Evolutionary conservation across 495 filamentous ascomycete species (phyloP).

Genomic region (Penicillium salamii): DNA sequence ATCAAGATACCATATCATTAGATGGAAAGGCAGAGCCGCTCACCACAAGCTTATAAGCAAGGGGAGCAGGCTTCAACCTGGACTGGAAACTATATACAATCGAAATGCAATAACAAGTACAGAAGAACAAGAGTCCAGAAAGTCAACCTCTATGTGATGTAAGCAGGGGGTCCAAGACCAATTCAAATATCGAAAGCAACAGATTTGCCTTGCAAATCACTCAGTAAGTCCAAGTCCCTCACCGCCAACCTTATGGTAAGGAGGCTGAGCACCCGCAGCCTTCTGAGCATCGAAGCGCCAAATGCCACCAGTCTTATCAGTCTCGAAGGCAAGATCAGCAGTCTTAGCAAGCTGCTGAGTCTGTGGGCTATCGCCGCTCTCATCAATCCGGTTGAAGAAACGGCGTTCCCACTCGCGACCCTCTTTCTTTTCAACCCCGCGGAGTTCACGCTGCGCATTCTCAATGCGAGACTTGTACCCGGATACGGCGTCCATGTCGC

Average conservation of each 20-base stretch:
- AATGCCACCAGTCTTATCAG: constrained; percentile 81
- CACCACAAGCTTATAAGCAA: constrained; percentile 9
- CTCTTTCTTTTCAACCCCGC: constrained; percentile 75
- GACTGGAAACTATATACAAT: constrained; percentile 27
- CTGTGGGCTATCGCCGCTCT: constrained; percentile 48
- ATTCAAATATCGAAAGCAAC: background rate
- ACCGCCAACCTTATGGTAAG: constrained; percentile 40
- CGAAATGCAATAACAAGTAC: constrained; percentile 19
- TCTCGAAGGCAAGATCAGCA: constrained; percentile 57
- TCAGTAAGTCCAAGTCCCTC: constrained; percentile 39
- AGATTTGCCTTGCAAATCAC: constrained; percentile 11
- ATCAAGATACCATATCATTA: constrained; percentile 19
- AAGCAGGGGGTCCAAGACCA: background rate
- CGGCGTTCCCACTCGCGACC: constrained; percentile 77
- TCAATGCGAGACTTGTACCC: constrained; percentile 86
- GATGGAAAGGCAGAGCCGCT: constrained; percentile 10
- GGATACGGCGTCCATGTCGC: constrained; percentile 79
- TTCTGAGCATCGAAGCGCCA: constrained; percentile 79
- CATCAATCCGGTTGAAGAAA: constrained; percentile 65
- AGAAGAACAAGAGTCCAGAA: constrained; percentile 10
- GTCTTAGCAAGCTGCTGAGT: constrained; percentile 57
- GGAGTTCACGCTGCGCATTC: constrained; percentile 80
- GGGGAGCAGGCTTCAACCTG: constrained; percentile 2
- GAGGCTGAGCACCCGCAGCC: constrained; percentile 46
- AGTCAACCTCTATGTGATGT: constrained; percentile 21